Base-by-base conservation (phyloP, 768 basidiomycete genomes). In the Pisolithus marmoratus region DNA sequence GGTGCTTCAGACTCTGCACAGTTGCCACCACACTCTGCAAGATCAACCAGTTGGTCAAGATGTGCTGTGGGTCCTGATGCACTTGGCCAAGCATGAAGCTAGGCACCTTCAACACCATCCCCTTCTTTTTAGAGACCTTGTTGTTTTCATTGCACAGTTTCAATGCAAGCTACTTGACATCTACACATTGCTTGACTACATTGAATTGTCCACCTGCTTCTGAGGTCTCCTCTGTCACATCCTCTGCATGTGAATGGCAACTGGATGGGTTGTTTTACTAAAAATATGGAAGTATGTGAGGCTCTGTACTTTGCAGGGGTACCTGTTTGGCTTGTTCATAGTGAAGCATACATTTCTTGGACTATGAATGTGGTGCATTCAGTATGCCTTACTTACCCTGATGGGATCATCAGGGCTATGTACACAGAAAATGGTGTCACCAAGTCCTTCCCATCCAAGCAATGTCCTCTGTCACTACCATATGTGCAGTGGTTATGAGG, bases 191-290 rank as follows among this genome's bases (percentile, higher is more conserved):
- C 47, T 55, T 51, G 54, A 55, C 17, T 52, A 37, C 4, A 5
- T 55, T 11, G 19, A 55, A 24, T 36, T 22, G 50, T 44, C 14
- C 40, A 43, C 22, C 51, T 34, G 19, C 49, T 31, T 29, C 27
- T 48, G 19, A 31, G 27, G 12, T 3, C 34, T 31, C 50, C 50
- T 22, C n/a, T 22, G n/a, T 51, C 4, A 15, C 6, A 19, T 41
- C 24, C 36, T 15, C 34, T 14, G n/a, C 14, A 22, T 7, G 29
- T 34, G 7, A 20, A 44, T 26, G 9, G 15, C 2, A 9, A 20
- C 7, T 59, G 53, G 55, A 57, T 59, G 55, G 56, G 58, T 1
- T 49, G 34, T 14, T 59, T 59, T 12, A 54, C 56, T 3, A 26
- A 5, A 1, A 31, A 52, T 27, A 43, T 20, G 0, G 38, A 41